Evolutionary conservation across 345 rosid genomes (phyloP).

Genomic region (Eucalyptus tenuipes): DNA sequence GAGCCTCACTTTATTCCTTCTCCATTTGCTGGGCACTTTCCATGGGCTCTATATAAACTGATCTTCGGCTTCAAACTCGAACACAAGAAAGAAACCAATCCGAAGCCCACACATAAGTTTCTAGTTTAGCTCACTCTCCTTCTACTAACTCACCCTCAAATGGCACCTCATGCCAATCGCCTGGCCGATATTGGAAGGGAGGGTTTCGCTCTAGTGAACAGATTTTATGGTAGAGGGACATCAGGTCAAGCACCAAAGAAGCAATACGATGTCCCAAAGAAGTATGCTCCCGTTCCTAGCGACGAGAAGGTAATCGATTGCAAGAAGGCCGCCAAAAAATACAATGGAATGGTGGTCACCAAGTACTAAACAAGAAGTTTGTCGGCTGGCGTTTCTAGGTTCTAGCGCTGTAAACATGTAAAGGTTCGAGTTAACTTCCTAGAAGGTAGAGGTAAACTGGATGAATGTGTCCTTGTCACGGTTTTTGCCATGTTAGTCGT

Average conservation of each 20-base stretch:
- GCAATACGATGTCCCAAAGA: not conserved
- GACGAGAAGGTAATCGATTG: not conserved
- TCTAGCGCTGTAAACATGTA: not conserved
- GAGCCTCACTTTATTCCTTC: not conserved
- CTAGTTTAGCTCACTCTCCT: not conserved
- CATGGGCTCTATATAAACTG: not conserved
- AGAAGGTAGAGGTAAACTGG: not conserved
- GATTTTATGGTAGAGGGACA: not conserved
- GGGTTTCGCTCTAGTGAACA: not conserved
- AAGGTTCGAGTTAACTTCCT: not conserved
- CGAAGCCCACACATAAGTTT: not conserved
- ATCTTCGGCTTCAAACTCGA: not conserved
- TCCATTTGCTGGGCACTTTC: not conserved
- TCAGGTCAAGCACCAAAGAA: not conserved
- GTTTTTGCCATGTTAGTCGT: not conserved
- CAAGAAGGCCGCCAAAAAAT: not conserved
- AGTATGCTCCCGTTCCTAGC: not conserved
- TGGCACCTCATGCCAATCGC: not conserved
- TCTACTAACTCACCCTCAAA: not conserved
- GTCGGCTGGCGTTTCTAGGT: not conserved
- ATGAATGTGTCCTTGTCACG: not conserved
- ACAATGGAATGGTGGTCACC: not conserved
- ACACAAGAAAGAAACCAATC: not conserved
- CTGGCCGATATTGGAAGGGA: not conserved
- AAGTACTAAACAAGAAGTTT: not conserved